Conservation (phyloP, 345 rosid species). For the Geranium brycei region DNA sequence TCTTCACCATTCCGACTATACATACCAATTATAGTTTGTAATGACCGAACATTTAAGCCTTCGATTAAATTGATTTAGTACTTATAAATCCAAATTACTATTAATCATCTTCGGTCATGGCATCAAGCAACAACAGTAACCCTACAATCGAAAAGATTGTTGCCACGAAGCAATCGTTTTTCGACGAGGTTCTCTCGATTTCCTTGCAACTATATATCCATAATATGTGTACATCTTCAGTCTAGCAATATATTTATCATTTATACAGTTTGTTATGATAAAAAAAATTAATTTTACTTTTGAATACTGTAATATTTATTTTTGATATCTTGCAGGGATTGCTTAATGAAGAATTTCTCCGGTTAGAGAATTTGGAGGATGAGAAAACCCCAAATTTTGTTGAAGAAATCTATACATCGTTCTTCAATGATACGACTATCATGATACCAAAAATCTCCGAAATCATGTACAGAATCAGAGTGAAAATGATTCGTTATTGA, state of each 20-base stretch:
- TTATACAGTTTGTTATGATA: no score
- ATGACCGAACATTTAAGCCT: neutral
- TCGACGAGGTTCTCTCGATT: neutral
- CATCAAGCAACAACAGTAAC: neutral
- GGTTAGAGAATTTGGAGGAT: neutral
- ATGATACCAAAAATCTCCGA: neutral
- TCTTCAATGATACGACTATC: neutral
- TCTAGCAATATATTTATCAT: no score
- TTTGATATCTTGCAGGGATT: neutral
- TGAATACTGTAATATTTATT: no score
- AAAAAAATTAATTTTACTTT: no score
- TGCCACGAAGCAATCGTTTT: neutral
- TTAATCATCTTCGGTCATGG: neutral
- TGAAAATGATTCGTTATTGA: no score
- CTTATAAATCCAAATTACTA: no score
- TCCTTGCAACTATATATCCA: no score
- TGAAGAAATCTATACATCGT: neutral
- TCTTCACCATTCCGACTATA: neutral
- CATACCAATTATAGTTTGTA: neutral
- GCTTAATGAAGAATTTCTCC: neutral
- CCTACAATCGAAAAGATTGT: neutral
- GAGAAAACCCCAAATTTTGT: neutral
- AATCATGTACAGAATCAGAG: neutral
- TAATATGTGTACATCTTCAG: no score
- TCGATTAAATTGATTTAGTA: neutral